A percentile compares a stretch with the other conserved stretches of the same genome.
Conservation (phyloP, 257 asterid genomes). For the Lycium ferocissimum region DNA sequence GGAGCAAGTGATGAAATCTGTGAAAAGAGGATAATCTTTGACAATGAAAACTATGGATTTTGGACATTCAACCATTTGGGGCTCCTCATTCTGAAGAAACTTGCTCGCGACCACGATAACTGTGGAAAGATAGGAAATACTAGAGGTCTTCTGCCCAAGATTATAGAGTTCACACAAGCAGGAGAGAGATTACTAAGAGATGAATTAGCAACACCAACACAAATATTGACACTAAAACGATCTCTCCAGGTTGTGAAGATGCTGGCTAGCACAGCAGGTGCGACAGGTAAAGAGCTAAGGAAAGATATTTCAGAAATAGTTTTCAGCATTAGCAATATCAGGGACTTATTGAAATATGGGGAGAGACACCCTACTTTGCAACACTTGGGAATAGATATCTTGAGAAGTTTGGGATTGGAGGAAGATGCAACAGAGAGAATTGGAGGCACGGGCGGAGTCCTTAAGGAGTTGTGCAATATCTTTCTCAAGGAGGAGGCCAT, state of each 20-base stretch:
- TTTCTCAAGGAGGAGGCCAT: constrained; percentile 60
- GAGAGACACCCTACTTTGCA: constrained; percentile 72
- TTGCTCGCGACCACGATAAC: constrained; percentile 83
- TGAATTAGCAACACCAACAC: constrained; percentile 63
- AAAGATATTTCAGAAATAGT: constrained; percentile 86
- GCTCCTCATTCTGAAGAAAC: constrained; percentile 80
- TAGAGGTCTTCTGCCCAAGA: constrained; percentile 77
- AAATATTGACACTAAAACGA: constrained; percentile 66
- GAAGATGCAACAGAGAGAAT: constrained; percentile 89
- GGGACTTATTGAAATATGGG: constrained; percentile 72
- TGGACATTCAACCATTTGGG: constrained; percentile 91
- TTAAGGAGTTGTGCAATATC: constrained; percentile 64
- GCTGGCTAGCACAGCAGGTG: constrained; percentile 74
- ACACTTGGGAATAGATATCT: constrained; percentile 71
- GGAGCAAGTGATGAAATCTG: constrained; percentile 76
- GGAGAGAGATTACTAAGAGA: constrained; percentile 67
- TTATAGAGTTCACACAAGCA: constrained; percentile 75
- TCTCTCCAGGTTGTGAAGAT: constrained; percentile 81
- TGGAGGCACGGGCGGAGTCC: constrained; percentile 79
- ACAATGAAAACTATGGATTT: constrained; percentile 52
- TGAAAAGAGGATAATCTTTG: constrained; percentile 59
- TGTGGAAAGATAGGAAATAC: constrained; percentile 87
- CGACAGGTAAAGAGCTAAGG: constrained; percentile 74
- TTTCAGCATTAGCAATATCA: constrained; percentile 72
- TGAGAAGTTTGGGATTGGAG: constrained; percentile 71